Percentiles rank a stretch among this genome's conserved stretches.
Conservation (phyloP, 225 moss, liverwort and hornwort species). For the Physcomitrium patens region DNA sequence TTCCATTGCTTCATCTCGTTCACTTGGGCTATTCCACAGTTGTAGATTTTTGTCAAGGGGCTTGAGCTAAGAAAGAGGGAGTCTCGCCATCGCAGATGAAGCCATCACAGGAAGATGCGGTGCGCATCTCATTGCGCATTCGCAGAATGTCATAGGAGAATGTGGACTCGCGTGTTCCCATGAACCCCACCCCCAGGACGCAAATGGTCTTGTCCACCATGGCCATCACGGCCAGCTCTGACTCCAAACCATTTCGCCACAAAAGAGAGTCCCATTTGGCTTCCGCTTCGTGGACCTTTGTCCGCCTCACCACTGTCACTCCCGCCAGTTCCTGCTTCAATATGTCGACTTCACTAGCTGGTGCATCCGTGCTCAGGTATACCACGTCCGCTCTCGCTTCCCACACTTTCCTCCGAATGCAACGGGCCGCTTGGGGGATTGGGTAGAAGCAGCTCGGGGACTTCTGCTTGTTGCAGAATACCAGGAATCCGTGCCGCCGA, state of each 20-base stretch:
- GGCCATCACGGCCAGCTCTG: constrained; percentile 54
- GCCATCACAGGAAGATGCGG: constrained; percentile 51
- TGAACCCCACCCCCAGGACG: constrained; percentile 43
- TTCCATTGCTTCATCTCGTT: no score
- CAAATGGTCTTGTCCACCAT: constrained; percentile 59
- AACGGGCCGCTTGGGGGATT: constrained; percentile 52
- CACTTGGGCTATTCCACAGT: no score
- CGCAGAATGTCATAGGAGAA: constrained; percentile 54
- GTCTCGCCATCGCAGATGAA: constrained; percentile 45
- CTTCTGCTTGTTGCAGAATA: constrained; percentile 58
- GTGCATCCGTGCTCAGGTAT: constrained; percentile 62
- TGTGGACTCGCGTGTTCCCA: constrained; percentile 52
- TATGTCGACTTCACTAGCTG: constrained; percentile 39
- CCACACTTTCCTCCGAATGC: constrained; percentile 37
- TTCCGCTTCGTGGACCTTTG: constrained; percentile 42
- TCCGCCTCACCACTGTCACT: constrained; percentile 40
- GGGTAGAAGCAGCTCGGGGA: constrained; percentile 58
- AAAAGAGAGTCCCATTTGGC: constrained; percentile 62
- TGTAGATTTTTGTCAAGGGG: no score
- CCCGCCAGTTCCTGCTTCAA: constrained; percentile 31
- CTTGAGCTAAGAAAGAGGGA: constrained; percentile 32
- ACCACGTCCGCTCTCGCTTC: constrained; percentile 38
- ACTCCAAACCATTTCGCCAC: constrained; percentile 44
- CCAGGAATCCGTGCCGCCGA: constrained; percentile 60
- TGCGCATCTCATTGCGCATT: constrained; percentile 46